phyloP scores from a whole-genome alignment of 2,329 filamentous ascomycete genomes.

The Colletotrichum spaethianum region DNA sequence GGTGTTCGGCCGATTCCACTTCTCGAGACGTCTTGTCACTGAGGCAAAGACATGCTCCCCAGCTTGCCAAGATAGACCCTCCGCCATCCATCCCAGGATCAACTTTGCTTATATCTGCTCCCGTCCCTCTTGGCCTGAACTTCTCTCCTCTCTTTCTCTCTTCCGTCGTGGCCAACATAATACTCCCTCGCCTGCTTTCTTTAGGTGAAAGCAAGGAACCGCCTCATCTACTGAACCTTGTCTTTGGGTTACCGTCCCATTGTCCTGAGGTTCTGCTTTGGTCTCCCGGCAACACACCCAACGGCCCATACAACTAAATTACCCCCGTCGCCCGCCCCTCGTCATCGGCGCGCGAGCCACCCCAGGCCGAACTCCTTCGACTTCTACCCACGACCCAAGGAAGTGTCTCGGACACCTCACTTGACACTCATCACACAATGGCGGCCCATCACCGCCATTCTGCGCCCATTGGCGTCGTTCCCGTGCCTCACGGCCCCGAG shows the following conservation, averaged over 20 bases:
- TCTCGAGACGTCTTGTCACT: slow-evolving; percentile 11
- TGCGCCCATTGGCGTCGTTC: slow-evolving; percentile 65
- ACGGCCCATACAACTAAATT: slow-evolving; percentile 13
- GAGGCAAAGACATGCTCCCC: slow-evolving; percentile 20
- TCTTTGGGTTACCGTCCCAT: slow-evolving; percentile 25
- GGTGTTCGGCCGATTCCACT: slow-evolving; percentile 36
- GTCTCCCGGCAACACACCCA: slow-evolving; percentile 23
- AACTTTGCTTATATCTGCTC: slow-evolving; percentile 39
- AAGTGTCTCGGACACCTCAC: slow-evolving; percentile 4
- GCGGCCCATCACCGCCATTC: slow-evolving; percentile 56
- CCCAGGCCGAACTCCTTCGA: slow-evolving; percentile 6
- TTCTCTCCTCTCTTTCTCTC: neutral
- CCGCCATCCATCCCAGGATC: slow-evolving; percentile 28
- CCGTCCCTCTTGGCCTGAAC: slow-evolving; percentile 30
- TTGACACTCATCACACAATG: slow-evolving; percentile 16
- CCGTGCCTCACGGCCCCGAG: slow-evolving; percentile 67
- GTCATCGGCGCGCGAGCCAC: slow-evolving; percentile 9
- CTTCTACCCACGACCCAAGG: slow-evolving; percentile 3
- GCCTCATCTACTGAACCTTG: slow-evolving; percentile 28
- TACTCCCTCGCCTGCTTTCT: slow-evolving; percentile 16
- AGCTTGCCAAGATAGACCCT: slow-evolving; percentile 12
- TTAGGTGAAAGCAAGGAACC: slow-evolving; percentile 31
- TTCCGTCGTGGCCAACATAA: slow-evolving; percentile 24
- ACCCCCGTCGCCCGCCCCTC: slow-evolving; percentile 4
- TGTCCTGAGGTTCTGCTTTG: slow-evolving; percentile 27